These are phyloP conservation scores for Aspergillus latus DNA, from an alignment of 2,329 filamentous ascomycete genomes.

Conservation along the genomic window DNA sequence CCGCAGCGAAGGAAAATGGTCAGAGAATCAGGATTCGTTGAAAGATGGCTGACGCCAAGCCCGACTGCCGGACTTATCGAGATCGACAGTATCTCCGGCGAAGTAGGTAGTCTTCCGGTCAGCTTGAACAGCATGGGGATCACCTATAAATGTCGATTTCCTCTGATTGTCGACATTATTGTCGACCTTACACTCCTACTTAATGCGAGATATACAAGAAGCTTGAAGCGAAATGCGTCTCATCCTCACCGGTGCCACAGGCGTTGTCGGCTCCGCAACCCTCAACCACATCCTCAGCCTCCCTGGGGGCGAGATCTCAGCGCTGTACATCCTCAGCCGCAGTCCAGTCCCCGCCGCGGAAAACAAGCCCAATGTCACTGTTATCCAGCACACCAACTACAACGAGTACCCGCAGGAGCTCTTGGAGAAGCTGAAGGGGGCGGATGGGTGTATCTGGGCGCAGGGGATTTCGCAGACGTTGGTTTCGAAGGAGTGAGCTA, in stretches of 20 bases:
- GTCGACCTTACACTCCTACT: background rate
- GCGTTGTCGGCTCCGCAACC: constrained; percentile 62
- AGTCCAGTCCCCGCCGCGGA: constrained; percentile 65
- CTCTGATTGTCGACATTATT: background rate
- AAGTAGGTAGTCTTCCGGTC: background rate
- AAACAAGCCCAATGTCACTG: constrained; percentile 51
- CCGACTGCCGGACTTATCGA: background rate
- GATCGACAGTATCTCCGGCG: background rate
- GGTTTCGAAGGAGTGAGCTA: constrained; percentile 57
- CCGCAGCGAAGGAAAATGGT: background rate
- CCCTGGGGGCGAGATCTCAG: constrained; percentile 12
- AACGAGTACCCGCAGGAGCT: constrained; percentile 55
- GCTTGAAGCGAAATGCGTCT: constrained; percentile 38
- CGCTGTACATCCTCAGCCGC: constrained; percentile 58
- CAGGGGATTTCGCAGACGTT: constrained; percentile 63
- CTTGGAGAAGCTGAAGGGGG: constrained; percentile 61
- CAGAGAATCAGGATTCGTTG: background rate
- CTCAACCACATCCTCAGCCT: constrained; percentile 67
- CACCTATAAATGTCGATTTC: background rate
- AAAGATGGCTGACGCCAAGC: background rate
- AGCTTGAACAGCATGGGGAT: background rate
- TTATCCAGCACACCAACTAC: constrained; percentile 70
- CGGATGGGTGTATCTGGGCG: constrained; percentile 71
- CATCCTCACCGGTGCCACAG: constrained; percentile 68
- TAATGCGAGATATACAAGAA: too few species aligned